Base-by-base conservation (phyloP, 1,139 yeast species). In the Suhomyces yuchorum region DNA sequence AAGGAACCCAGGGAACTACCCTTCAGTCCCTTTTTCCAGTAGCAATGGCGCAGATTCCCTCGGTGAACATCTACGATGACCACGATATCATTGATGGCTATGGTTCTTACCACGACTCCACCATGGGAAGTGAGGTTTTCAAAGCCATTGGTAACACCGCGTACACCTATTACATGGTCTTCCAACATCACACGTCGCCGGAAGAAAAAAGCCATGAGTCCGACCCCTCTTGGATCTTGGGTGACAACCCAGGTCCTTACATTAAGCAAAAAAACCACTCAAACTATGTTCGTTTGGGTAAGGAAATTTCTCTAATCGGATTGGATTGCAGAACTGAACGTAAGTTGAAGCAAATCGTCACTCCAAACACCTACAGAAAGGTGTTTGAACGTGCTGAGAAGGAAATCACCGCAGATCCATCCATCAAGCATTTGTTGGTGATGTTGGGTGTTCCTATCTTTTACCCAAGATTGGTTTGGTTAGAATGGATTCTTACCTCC, bases 81-180 rank as follows among this genome's bases (percentile, higher is more conserved):
- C 97, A 92, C 67, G 97, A 91, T 65, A 87, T 92, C 48, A 91
- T 93, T 56, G 99, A 92, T 63, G 99, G 98, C 3, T 93, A 83
- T 68, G 99, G 98, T 1, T 87, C 96, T 1, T 92, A 92, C 66
- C 75, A 76, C 42, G 88, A 89, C 54, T 52, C 67, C 1, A 88
- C 96, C 40, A 91, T 90, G 97, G 60, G 61, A 1, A 80, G 84
- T 28, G 82, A 82, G 0, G 79, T 88, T 18, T 88, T 92, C 63
- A 65, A 68, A 47, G 80, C 85, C 9, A 77, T 92, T 37, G 97
- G 97, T 8, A 78, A 79, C 51, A 70, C 81, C 17, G 97, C 97
- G 1, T 89, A 82, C 73, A 84, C 84, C 63, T 91, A 87, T 67
- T 92, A 93, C 65, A 80, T 91, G 88, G 68, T 93, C 32, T 92